A percentile compares a stretch with the other conserved stretches of the same genome.
phyloP scores from a whole-genome alignment of 306 rosid genomes.

The Heteromeles arbutifolia region DNA sequence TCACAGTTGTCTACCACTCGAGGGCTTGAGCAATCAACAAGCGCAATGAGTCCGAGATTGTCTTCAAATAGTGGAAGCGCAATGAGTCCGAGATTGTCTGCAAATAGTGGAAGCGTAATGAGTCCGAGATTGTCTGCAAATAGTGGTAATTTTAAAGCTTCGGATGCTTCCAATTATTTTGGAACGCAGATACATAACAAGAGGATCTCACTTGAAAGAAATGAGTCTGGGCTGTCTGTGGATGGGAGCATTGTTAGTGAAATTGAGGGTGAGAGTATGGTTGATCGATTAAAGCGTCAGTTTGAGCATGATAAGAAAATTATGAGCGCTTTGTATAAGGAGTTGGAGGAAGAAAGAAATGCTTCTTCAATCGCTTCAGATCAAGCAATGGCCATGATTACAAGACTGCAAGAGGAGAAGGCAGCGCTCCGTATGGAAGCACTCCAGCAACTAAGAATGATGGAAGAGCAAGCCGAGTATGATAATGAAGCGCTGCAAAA shows the following conservation, averaged over 20 bases:
- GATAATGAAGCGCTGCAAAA: conserved; percentile 63
- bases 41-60: conserved; percentile 55
- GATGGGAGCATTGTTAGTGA: conserved; percentile 70
- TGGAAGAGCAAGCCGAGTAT: conserved; percentile 82
- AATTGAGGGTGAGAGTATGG: conserved; percentile 40
- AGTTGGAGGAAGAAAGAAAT: conserved; percentile 87
- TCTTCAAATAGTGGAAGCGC: conserved; percentile 41
- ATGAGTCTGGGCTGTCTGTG: conserved; percentile 78
- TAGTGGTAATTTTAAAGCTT: conserved; percentile 51
- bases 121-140: conserved; percentile 74
- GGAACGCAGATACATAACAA: conserved; percentile 67
- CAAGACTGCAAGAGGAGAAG: conserved; percentile 84
- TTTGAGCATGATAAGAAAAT: conserved; percentile 79
- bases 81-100: conserved; percentile 67
- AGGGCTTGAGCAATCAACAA: conserved; percentile 44
- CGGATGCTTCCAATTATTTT: conserved; percentile 44
- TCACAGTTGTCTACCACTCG: conserved; percentile 67
- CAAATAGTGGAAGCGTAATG: conserved; percentile 34
- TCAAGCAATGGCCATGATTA: conserved; percentile 92
- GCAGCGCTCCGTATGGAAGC: conserved; percentile 85
- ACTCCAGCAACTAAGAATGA: conserved; percentile 62
- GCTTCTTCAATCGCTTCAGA: conserved; percentile 71
- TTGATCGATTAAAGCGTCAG: conserved; percentile 68
- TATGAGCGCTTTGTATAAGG: conserved; percentile 59
- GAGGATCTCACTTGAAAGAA: conserved; percentile 80